Conservation (phyloP, 345 rosid genomes). For the Eucalyptus globulus region DNA sequence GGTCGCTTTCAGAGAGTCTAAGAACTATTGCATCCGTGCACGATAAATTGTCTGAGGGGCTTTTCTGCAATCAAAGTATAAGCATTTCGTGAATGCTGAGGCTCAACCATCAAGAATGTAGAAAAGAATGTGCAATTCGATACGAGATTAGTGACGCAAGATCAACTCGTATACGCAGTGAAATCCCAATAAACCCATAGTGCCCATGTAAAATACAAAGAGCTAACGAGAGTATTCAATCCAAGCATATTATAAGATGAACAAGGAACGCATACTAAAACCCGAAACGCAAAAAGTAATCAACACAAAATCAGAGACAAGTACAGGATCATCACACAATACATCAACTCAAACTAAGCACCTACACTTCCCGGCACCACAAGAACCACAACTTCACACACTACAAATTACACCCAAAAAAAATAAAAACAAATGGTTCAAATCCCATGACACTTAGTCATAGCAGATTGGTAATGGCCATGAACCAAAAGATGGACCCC, state of each 20-base stretch:
- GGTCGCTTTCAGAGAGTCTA: conserved; percentile 42
- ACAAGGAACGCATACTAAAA: neutral
- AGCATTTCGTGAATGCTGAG: neutral
- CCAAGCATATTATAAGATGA: neutral
- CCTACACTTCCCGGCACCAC: neutral
- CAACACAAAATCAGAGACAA: neutral
- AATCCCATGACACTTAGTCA: neutral
- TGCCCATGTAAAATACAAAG: neutral
- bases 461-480: neutral
- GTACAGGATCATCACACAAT: neutral
- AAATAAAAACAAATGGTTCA: neutral
- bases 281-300: neutral
- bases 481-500: neutral
- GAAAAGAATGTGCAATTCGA: neutral
- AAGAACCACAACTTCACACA: neutral
- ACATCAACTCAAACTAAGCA: neutral
- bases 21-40: conserved; percentile 23
- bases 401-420: neutral
- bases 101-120: neutral
- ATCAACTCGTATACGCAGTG: neutral
- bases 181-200: neutral
- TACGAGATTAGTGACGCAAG: neutral
- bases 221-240: neutral
- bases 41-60: conserved; percentile 2
- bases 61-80: conserved; percentile 19